Evolutionary conservation across 495 filamentous ascomycete species (phyloP).

Genomic region (Thozetella sp.): DNA sequence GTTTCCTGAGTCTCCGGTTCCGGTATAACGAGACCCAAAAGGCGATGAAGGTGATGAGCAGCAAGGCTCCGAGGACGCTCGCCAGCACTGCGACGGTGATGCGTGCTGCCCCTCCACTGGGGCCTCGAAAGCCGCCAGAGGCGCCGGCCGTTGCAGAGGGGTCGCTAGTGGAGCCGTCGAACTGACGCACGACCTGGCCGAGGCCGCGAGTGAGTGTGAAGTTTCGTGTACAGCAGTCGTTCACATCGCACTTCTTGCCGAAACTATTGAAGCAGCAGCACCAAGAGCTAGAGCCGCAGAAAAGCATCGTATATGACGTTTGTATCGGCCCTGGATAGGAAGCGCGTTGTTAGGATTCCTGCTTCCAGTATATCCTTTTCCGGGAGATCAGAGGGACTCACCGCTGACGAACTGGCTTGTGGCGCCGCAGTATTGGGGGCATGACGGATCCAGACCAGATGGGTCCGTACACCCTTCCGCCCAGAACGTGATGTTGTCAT

Average conservation of each 20-base stretch:
- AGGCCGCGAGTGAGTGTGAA: slow-evolving; percentile 19
- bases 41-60: slow-evolving; percentile 10
- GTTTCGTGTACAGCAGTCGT: slow-evolving; percentile 22
- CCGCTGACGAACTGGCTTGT: slow-evolving; percentile 8
- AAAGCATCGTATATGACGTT: slow-evolving; percentile 17
- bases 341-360: too few species aligned
- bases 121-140: neutral
- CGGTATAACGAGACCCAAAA: slow-evolving; percentile 11
- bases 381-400: neutral
- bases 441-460: slow-evolving; percentile 24
- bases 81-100: slow-evolving; percentile 11
- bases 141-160: neutral
- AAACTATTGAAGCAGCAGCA: slow-evolving; percentile 29
- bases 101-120: neutral
- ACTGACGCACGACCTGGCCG: slow-evolving; percentile 12
- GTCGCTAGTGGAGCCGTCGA: slow-evolving; percentile 5
- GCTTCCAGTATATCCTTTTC: too few species aligned
- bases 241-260: slow-evolving; percentile 15
- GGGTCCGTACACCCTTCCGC: slow-evolving; percentile 28
- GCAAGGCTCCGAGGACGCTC: slow-evolving; percentile 10
- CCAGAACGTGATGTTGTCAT: slow-evolving; percentile 27
- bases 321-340: slow-evolving; percentile 16
- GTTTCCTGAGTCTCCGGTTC: slow-evolving; percentile 12
- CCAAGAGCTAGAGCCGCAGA: slow-evolving; percentile 18
- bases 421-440: slow-evolving; percentile 26